Base-by-base conservation (phyloP, 495 filamentous ascomycete species). In the Talaromyces nanjingensis region DNA sequence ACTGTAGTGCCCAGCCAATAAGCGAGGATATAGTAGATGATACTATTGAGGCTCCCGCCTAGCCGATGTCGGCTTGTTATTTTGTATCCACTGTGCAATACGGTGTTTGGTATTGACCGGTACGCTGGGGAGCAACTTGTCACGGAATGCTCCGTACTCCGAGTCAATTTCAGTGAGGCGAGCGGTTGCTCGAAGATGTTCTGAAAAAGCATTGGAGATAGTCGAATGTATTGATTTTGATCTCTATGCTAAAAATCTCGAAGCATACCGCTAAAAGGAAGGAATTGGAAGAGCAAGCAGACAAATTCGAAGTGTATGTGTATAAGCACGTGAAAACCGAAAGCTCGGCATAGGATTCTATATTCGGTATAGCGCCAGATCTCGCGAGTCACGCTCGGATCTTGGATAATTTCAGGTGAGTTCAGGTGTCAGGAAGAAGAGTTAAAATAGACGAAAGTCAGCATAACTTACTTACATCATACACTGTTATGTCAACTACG, bases 11-110 rank as follows among this genome's bases (percentile, higher is more conserved):
- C 31, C 31, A 37, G 56, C 56, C 56, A 59, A 59, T 59, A 33
- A 37, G 27, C 56, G 27, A 59, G 56, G 53, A 16, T 20, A 7
- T 6, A 56, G 53, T 29, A 14, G 14, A 16, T 14, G 27, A 11
- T 12, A 56, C 53, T 56, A 56, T 18, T 49, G 53, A 56, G 27
- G 53, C 53, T 56, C 53, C 53, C 53, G 45, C 45, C 22, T 49
- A 49, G 45, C 45, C 45, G 53, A 56, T 56, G 53, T 56, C 53
- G 53, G 53, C 27, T 29, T 9, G 52, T 0, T 37, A 18, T 27
- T 54, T 54, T 25, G 45, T 20, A 56, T 27, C 27, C 27, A 31
- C 53, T 56, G 49, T 54, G 7, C 27, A 56, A 56, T 56, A 56
- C 53, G 53, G 52, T 7, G 52, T 24, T 14, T 22, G 18, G 52